Percentiles rank a stretch among this genome's conserved stretches.
phyloP scores from a whole-genome alignment of 352 stramenopile genomes.

The Stramenopiles sp. region DNA sequence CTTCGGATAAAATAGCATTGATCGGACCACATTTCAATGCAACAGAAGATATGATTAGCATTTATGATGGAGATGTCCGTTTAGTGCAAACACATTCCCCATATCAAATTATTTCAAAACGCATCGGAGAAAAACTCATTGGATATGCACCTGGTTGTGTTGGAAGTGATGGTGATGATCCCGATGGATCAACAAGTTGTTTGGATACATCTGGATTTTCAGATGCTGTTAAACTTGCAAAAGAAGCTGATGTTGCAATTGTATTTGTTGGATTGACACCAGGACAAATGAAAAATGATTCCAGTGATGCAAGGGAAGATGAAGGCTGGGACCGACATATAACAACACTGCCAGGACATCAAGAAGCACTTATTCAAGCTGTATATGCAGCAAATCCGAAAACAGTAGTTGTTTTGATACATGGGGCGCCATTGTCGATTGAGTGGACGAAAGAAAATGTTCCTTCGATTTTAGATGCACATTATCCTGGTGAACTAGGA shows the following conservation, averaged over 20 bases:
- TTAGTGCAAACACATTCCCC: background rate
- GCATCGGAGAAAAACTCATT: too few species aligned
- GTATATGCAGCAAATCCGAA: background rate
- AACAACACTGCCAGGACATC: slow-evolving; percentile 10
- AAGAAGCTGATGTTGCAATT: slow-evolving; percentile 12
- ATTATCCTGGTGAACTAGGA: slow-evolving; percentile 7
- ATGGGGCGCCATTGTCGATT: slow-evolving; percentile 10
- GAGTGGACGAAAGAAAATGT: slow-evolving; percentile 5
- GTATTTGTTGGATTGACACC: slow-evolving; percentile 11
- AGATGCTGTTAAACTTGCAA: background rate
- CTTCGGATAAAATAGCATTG: slow-evolving; percentile 30
- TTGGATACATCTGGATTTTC: background rate
- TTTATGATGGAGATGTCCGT: slow-evolving; percentile 38
- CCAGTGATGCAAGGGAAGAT: background rate
- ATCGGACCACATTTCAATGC: slow-evolving; percentile 49
- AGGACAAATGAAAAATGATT: too few species aligned
- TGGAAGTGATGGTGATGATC: background rate
- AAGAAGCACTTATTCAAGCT: background rate
- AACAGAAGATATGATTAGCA: slow-evolving; percentile 39
- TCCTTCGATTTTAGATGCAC: slow-evolving; percentile 11
- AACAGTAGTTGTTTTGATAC: slow-evolving; percentile 15
- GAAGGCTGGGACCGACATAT: slow-evolving; percentile 10
- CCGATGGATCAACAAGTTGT: background rate
- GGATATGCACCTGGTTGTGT: too few species aligned
- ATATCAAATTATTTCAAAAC: background rate